Evolutionary conservation across 306 rosid species (phyloP), one percentile per base, ranked within the genome.

Genomic region (Begonia loranthoides): DNA sequence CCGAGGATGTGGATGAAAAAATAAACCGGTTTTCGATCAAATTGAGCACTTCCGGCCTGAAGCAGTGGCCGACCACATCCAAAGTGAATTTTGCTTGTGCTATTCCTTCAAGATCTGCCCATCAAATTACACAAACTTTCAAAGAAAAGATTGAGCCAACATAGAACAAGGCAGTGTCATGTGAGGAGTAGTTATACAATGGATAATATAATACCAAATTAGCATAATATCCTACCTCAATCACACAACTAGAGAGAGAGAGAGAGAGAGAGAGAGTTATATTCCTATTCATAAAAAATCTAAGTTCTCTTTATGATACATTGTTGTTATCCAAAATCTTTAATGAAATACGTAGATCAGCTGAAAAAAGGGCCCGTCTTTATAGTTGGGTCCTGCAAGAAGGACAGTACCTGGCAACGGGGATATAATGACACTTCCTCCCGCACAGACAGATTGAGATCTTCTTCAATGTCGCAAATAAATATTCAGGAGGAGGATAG

Each of bases 1-100:
- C 56, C 12, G 76, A 10, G 45, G n/a, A n/a, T n/a, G n/a, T n/a
- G n/a, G 96, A 79, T 55, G 87, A 40, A 61, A 79, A 89, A 51
- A 84, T 70, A 64, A 80, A 95, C 7, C 90, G 78, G 17, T 45
- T 70, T 45, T 79, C 13, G 17, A 48, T 62, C 76, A 90, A 70
- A 75, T 83, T 79, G 15, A 90, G 87, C 54, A 90, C 90, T 66
- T 90, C 97, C 16, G 95, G 92, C 65, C 90, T 75, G 28, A 90
- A 68, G 60, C 76, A 90, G 71, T 90, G 95, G 64, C 97, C 95
- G 46, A 90, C 94, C 75, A 82, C 95, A 43, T 90, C 94, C 28
- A 90, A 90, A 76, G 61, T 90, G 45, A 85, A 79, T 76, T 85
- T 90, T 4, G 70, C 93, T 63, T 84, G 68, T 1, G 77, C 94